Evolutionary conservation across 306 rosid species (phyloP).

Genomic region (Cucurbita argyrosperma): DNA sequence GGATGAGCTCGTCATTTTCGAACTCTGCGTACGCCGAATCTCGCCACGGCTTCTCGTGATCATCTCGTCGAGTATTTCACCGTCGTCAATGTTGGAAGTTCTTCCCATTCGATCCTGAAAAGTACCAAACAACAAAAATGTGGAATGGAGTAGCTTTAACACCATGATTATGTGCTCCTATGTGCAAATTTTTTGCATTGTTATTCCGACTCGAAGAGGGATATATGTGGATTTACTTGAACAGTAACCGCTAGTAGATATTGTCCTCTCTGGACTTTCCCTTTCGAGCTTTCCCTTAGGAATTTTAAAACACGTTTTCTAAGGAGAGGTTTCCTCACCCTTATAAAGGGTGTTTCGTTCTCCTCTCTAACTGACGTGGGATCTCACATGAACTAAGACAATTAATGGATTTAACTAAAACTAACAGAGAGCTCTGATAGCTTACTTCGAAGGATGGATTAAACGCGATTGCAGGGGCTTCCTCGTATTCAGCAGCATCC

Average conservation of each 20-base stretch:
- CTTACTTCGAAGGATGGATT: constrained; percentile 68
- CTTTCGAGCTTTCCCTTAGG: no score
- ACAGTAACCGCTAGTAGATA: no score
- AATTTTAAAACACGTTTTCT: no score
- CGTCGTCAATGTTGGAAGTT: constrained; percentile 29
- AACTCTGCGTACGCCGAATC: constrained; percentile 54
- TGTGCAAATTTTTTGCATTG: background rate
- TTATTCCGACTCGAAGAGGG: background rate
- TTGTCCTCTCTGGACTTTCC: no score
- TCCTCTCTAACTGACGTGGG: no score
- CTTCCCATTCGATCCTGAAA: constrained; percentile 41
- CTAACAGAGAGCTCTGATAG: background rate
- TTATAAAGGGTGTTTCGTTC: no score
- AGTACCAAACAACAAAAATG: background rate
- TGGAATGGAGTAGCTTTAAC: background rate
- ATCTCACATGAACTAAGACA: background rate
- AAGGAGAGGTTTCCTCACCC: no score
- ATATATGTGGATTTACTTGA: background rate
- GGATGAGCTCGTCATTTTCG: constrained; percentile 59
- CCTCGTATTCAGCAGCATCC: constrained; percentile 87
- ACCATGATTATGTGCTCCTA: background rate
- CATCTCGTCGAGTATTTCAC: constrained; percentile 77
- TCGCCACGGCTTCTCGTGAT: constrained; percentile 91
- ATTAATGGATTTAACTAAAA: background rate
- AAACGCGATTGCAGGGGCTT: constrained; percentile 66